These are phyloP conservation scores for Pycnococcus provasolii DNA, from an alignment of 139 green algal genomes.

Conservation along the genomic window DNA sequence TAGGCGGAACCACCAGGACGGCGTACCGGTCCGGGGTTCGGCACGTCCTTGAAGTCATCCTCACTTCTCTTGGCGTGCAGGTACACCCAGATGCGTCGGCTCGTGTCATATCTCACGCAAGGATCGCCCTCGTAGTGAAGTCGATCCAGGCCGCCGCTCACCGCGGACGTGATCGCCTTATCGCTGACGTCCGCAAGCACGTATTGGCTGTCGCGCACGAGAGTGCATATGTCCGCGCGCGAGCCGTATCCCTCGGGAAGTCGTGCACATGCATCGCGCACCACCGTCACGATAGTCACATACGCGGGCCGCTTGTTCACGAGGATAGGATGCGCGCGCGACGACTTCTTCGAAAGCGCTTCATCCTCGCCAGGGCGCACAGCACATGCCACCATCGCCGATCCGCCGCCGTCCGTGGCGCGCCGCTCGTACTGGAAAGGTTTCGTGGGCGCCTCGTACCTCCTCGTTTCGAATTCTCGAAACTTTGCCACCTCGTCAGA, in stretches of 20 bases:
- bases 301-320: conserved; percentile 12
- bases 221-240: conserved; percentile 25
- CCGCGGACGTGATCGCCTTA: conserved; percentile 1
- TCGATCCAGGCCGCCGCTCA: conserved; percentile 29
- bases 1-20: no score
- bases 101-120: conserved; percentile 17
- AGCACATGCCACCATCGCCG: conserved; percentile 18
- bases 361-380: conserved; percentile 5
- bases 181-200: conserved; percentile 13
- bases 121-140: conserved; percentile 32
- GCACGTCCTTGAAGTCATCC: conserved; percentile 11
- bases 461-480: no score
- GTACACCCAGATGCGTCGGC: conserved; percentile 29
- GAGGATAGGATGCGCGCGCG: conserved; percentile 24
- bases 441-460: no score
- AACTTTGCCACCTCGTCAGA: no score
- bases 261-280: conserved; percentile 21
- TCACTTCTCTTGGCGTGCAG: conserved; percentile 18
- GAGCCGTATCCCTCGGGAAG: conserved; percentile 23
- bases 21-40: no score
- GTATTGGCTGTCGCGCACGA: conserved; percentile 22
- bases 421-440: no score
- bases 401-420: conserved; percentile 17
- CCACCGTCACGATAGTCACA: conserved; percentile 24
- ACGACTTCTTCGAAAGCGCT: background rate